Conservation (phyloP, 2,329 filamentous ascomycete species). For the Aureobasidium subglaciale region DNA sequence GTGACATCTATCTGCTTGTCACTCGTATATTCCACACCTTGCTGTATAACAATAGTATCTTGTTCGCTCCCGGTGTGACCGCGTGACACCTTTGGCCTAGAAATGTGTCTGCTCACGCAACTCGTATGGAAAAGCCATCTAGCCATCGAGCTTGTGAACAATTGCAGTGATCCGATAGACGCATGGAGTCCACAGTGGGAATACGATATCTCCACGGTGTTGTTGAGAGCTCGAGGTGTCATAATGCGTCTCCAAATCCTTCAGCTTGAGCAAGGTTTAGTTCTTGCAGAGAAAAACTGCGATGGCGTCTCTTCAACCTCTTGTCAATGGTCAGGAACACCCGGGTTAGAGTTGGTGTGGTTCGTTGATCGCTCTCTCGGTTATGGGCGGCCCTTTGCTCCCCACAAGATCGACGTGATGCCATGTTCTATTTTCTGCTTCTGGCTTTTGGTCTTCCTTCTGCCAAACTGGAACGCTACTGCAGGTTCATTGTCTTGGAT, state of each 20-base stretch:
- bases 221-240: neutral
- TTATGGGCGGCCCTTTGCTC: neutral
- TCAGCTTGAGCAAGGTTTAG: neutral
- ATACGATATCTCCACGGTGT: conserved; percentile 1
- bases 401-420: conserved; percentile 10
- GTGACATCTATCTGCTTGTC: neutral
- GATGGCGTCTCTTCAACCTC: neutral
- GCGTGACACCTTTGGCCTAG: neutral
- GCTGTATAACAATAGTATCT: conserved; percentile 7
- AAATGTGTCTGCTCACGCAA: neutral
- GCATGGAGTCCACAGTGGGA: neutral
- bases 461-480: conserved; percentile 3
- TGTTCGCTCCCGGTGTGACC: neutral
- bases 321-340: neutral
- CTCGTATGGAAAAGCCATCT: neutral
- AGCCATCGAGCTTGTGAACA: neutral
- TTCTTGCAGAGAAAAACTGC: neutral
- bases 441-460: neutral
- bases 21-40: neutral
- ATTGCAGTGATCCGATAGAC: neutral
- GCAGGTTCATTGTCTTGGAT: conserved; percentile 11
- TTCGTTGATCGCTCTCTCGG: conserved; percentile 6
- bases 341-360: neutral
- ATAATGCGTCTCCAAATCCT: conserved; percentile 1
- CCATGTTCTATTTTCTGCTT: conserved; percentile 12